phyloP scores from a whole-genome alignment of 768 basidiomycete genomes.

The Pleurotus sapidus region DNA sequence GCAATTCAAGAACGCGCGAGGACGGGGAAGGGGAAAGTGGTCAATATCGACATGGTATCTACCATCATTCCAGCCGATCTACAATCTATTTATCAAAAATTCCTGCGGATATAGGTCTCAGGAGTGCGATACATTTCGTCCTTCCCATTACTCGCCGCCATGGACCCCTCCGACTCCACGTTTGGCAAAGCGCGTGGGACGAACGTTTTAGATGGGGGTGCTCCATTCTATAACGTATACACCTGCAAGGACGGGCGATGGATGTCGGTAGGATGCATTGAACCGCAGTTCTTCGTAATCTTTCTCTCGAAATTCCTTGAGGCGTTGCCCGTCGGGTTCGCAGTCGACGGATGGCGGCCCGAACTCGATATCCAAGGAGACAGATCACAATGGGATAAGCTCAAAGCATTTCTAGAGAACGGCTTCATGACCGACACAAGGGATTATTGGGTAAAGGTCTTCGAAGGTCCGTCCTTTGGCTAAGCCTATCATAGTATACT shows the following conservation, averaged over 20 bases:
- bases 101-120: slow-evolving; percentile 52
- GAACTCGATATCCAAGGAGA: slow-evolving; percentile 40
- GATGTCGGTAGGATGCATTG: slow-evolving; percentile 77
- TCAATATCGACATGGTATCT: slow-evolving; percentile 73
- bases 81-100: not conserved
- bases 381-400: slow-evolving; percentile 50
- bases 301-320: slow-evolving; percentile 57
- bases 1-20: slow-evolving; percentile 66
- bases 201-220: slow-evolving; percentile 71
- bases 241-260: slow-evolving; percentile 67
- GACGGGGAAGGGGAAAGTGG: slow-evolving; percentile 71
- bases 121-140: slow-evolving; percentile 77
- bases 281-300: slow-evolving; percentile 65
- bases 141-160: slow-evolving; percentile 57
- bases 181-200: slow-evolving; percentile 46
- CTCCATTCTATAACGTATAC: slow-evolving; percentile 78
- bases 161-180: slow-evolving; percentile 25
- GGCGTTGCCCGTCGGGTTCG: slow-evolving; percentile 44
- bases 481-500: no score
- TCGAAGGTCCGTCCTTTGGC: slow-evolving; percentile 47
- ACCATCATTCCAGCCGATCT: not conserved
- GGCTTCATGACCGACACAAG: slow-evolving; percentile 61
- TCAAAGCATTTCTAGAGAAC: slow-evolving; percentile 54
- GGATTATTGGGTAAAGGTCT: slow-evolving; percentile 68
- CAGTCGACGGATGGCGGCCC: slow-evolving; percentile 54